These are phyloP conservation scores for Starmerella apis DNA, from an alignment of 805 yeast genomes.

Conservation along the genomic window DNA sequence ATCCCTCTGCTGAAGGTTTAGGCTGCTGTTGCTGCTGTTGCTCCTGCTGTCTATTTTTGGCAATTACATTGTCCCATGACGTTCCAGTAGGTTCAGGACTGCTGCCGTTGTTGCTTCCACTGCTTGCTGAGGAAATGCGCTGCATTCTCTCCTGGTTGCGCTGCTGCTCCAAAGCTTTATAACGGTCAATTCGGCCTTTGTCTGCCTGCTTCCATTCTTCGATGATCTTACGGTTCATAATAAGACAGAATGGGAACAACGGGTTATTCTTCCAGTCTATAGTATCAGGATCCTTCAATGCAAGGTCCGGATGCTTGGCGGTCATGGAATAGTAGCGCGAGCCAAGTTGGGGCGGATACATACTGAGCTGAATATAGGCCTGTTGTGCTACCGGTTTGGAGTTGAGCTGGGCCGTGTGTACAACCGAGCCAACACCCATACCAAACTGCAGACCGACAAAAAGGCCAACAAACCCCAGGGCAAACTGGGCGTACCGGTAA, in stretches of 20 bases:
- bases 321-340: constrained; percentile 23
- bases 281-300: constrained; percentile 22
- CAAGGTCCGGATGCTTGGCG: constrained; percentile 18
- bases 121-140: neutral
- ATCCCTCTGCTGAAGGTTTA: neutral
- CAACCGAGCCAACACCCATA: constrained; percentile 12
- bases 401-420: constrained; percentile 11
- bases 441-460: constrained; percentile 22
- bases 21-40: too few relatives aligned
- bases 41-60: neutral
- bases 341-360: constrained; percentile 25
- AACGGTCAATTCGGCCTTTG: constrained; percentile 3
- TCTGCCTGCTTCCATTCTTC: neutral
- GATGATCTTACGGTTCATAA: constrained; percentile 17
- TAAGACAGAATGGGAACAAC: constrained; percentile 24
- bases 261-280: constrained; percentile 25
- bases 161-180: neutral
- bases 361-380: constrained; percentile 19
- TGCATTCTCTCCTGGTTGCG: constrained; percentile 4
- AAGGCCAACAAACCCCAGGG: constrained; percentile 24
- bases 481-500: constrained; percentile 19
- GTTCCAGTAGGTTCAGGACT: constrained; percentile 16
- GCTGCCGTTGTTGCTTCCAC: too few relatives aligned
- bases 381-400: constrained; percentile 7
- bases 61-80: constrained; percentile 19